Evolutionary conservation across 2,329 filamentous ascomycete genomes (phyloP).

Genomic region (Acephala macrosclerotiorum): DNA sequence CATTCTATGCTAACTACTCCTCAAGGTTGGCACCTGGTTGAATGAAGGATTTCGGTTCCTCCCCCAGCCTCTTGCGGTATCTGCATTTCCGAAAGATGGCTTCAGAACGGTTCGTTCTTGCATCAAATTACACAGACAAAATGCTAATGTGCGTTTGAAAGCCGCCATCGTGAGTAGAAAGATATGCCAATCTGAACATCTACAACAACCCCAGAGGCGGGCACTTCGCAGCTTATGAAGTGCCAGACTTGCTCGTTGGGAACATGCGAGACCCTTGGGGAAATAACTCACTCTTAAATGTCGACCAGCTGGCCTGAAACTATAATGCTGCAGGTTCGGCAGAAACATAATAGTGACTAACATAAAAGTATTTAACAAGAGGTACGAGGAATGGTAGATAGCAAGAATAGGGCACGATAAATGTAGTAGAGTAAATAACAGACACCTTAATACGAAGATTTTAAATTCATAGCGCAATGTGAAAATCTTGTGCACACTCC

Average conservation of each 20-base stretch:
- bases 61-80: slow-evolving; percentile 18
- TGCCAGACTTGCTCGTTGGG: background rate
- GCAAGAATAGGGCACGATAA: too few species aligned
- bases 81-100: slow-evolving; percentile 12
- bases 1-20: background rate
- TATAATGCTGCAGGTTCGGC: too few species aligned
- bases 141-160: background rate
- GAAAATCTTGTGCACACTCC: too few species aligned
- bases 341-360: too few species aligned
- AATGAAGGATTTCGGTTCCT: slow-evolving; percentile 11
- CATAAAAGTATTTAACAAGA: too few species aligned
- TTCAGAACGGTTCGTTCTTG: slow-evolving; percentile 1
- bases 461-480: too few species aligned
- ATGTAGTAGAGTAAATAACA: too few species aligned
- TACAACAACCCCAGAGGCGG: background rate
- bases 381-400: too few species aligned
- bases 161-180: background rate
- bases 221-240: background rate
- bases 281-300: background rate
- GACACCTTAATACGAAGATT: too few species aligned
- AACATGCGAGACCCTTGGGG: background rate
- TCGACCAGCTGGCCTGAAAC: too few species aligned
- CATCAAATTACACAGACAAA: background rate
- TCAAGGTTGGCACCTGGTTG: background rate
- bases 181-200: background rate